phyloP scores from a whole-genome alignment of 2,329 filamentous ascomycete species.

The Lachnellula subtilissima region DNA sequence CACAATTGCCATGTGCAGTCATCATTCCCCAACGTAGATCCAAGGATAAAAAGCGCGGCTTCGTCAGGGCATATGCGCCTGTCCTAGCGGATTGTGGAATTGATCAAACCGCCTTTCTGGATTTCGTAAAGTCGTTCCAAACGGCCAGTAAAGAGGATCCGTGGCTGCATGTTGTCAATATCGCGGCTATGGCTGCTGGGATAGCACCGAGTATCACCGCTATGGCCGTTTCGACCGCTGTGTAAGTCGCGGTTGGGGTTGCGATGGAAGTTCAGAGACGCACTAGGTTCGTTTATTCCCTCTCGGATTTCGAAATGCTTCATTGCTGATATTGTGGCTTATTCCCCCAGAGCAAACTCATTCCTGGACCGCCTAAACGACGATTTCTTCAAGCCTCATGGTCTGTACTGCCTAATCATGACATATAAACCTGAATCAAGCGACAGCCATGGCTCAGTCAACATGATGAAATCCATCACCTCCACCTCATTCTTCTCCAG shows the following conservation, averaged over 20 bases:
- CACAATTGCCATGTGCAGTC: conserved; percentile 39
- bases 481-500: background rate
- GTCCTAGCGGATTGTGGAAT: conserved; percentile 41
- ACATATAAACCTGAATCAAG: conserved; percentile 43
- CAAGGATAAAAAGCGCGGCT: conserved; percentile 43
- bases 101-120: conserved; percentile 42
- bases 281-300: conserved; percentile 12
- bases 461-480: conserved; percentile 7
- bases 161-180: conserved; percentile 37
- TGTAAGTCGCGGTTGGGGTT: conserved; percentile 38
- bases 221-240: conserved; percentile 37
- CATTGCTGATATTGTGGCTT: conserved; percentile 2
- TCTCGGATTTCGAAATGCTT: background rate
- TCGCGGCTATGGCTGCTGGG: conserved; percentile 36
- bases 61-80: conserved; percentile 49
- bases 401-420: conserved; percentile 51
- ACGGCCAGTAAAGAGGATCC: conserved; percentile 36
- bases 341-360: conserved; percentile 34
- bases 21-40: conserved; percentile 50
- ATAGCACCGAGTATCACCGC: conserved; percentile 37
- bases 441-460: conserved; percentile 21
- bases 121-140: conserved; percentile 45
- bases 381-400: conserved; percentile 51
- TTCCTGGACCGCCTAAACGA: conserved; percentile 54
- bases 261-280: conserved; percentile 34